phyloP scores from a whole-genome alignment of 768 basidiomycete species.

The Trametes maxima region DNA sequence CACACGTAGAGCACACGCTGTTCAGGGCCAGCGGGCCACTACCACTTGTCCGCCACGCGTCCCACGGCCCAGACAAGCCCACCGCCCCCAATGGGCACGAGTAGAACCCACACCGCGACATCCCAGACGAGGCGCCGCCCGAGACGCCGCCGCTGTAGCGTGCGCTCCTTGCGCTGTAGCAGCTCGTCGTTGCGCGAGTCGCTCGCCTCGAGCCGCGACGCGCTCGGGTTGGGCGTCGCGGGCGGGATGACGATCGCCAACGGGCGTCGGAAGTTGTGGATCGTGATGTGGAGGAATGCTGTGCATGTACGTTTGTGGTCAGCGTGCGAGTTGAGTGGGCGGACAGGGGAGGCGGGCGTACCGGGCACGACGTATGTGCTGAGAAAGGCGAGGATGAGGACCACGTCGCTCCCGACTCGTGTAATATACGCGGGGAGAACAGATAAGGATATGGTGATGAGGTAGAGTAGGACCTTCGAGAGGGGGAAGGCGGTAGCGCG shows the following conservation, averaged over 20 bases:
- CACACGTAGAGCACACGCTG: too few relatives aligned
- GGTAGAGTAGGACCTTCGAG: slow-evolving; percentile 46
- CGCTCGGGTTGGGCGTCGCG: slow-evolving; percentile 33
- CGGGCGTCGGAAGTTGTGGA: slow-evolving; percentile 84
- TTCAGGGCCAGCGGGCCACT: slow-evolving; percentile 3
- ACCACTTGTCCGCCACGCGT: slow-evolving; percentile 57
- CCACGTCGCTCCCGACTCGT: slow-evolving; percentile 47
- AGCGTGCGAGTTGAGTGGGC: neutral
- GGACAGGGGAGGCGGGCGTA: slow-evolving; percentile 27
- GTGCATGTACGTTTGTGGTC: neutral
- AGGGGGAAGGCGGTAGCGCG: slow-evolving; percentile 46
- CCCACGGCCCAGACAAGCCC: slow-evolving; percentile 62
- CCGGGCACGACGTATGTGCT: slow-evolving; percentile 68
- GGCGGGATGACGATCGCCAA: slow-evolving; percentile 80
- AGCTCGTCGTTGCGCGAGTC: slow-evolving; percentile 61
- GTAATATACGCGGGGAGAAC: slow-evolving; percentile 45
- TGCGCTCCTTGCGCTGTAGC: slow-evolving; percentile 82
- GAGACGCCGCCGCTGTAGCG: slow-evolving; percentile 74
- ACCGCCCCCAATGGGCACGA: slow-evolving; percentile 60
- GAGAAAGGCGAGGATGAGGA: slow-evolving; percentile 52
- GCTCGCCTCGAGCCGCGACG: slow-evolving; percentile 28
- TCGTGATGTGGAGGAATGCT: slow-evolving; percentile 77
- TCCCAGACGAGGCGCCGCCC: slow-evolving; percentile 81
- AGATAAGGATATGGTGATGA: slow-evolving; percentile 47
- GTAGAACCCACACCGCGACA: slow-evolving; percentile 75